Evolutionary conservation across 2,329 filamentous ascomycete species (phyloP).

Genomic region (Lasiodiplodia theobromae): DNA sequence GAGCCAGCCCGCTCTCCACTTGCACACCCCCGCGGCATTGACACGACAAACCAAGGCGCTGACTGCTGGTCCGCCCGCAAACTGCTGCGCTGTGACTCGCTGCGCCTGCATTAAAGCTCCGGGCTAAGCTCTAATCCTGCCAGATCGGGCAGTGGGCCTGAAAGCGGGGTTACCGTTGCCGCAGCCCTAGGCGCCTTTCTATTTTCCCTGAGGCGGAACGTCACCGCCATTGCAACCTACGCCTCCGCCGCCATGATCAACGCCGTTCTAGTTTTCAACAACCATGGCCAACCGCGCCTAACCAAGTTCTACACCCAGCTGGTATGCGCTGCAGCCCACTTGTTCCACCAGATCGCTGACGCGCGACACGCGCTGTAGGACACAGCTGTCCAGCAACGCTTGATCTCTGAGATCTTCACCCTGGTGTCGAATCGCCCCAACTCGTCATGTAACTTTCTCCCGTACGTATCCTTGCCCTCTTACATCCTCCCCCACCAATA

Average conservation of each 20-base stretch:
- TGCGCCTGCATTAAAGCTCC: constrained; percentile 1
- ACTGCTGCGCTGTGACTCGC: constrained; percentile 19
- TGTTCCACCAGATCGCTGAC: constrained; percentile 5
- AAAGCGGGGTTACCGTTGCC: background rate
- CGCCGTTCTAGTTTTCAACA: constrained; percentile 98
- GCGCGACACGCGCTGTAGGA: constrained; percentile 65
- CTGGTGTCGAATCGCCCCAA: constrained; percentile 89
- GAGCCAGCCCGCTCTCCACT: background rate
- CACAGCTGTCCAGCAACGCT: constrained; percentile 93
- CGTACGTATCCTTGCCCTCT: constrained; percentile 53
- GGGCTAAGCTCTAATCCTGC: constrained; percentile 4
- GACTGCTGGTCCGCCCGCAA: background rate
- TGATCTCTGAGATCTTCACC: constrained; percentile 96
- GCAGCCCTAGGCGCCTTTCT: background rate
- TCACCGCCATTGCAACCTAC: constrained; percentile 13
- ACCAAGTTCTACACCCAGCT: constrained; percentile 99
- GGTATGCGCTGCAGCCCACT: constrained; percentile 54
- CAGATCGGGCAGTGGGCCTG: constrained; percentile 2
- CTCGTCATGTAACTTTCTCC: constrained; percentile 97
- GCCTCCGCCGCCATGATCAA: constrained; percentile 78
- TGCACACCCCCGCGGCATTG: constrained; percentile 5
- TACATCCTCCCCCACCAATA: constrained; percentile 26
- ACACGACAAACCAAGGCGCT: constrained; percentile 1
- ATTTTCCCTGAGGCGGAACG: background rate
- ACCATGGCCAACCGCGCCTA: constrained; percentile 92